Evolutionary conservation across 257 asterid genomes (phyloP).

Genomic region (Verbascum thapsus): DNA sequence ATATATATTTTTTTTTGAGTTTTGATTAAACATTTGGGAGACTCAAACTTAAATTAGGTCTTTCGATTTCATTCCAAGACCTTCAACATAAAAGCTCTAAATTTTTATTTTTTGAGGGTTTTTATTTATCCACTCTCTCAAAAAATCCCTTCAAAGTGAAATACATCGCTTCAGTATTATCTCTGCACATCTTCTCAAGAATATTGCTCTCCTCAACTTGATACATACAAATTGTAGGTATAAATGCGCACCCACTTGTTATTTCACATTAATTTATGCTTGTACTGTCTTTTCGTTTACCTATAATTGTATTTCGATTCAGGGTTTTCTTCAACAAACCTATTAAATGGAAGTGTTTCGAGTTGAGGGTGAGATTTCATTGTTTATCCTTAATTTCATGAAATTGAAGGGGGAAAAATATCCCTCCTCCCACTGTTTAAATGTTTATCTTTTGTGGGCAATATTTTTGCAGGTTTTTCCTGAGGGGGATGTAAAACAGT

Average conservation of each 20-base stretch:
- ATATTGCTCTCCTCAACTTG: too few relatives aligned
- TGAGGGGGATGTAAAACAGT: slow-evolving; percentile 2
- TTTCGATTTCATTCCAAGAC: too few relatives aligned
- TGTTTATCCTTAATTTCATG: neutral
- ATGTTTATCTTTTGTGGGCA: too few relatives aligned
- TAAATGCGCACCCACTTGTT: slow-evolving; percentile 8
- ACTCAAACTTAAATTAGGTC: too few relatives aligned
- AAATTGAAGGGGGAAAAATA: neutral
- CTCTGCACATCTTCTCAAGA: too few relatives aligned
- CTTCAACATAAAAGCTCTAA: slow-evolving; percentile 1
- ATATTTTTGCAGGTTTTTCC: slow-evolving; percentile 1
- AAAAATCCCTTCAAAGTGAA: neutral
- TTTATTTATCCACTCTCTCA: neutral
- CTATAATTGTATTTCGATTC: neutral
- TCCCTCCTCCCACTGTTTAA: too few relatives aligned
- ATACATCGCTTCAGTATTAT: neutral
- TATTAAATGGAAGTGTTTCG: slow-evolving; percentile 9
- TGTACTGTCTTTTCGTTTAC: neutral
- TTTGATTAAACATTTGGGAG: too few relatives aligned
- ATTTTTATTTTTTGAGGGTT: neutral
- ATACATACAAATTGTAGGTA: neutral
- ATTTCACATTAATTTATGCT: neutral
- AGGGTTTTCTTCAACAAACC: slow-evolving; percentile 7
- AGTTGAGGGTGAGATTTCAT: slow-evolving; percentile 14
- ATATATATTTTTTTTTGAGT: too few relatives aligned